Base-by-base conservation (phyloP, 1,139 yeast genomes). In the Saccharomyces hybrid region DNA sequence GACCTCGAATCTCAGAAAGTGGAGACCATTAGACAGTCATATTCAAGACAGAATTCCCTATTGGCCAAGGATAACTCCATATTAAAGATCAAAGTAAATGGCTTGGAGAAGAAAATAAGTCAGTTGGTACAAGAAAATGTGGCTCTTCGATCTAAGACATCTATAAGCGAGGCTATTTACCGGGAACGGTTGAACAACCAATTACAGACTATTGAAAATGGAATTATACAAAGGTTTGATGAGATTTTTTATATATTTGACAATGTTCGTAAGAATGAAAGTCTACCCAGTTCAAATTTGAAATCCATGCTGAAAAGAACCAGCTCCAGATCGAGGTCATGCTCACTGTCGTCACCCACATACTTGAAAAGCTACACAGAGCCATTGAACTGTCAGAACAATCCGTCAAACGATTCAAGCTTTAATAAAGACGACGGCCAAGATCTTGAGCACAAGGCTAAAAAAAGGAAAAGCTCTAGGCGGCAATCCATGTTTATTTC, bases 31-130 rank as follows among this genome's bases (percentile, higher is more conserved):
- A 62, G 56, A 34, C 50, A 50, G 8, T 53, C 56, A 2, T 66
- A 64, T 48, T 48, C 59, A 1, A 61, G 56, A 27, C 69, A 83
- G 62, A 83, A 83, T 65, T 73, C 73, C 56, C 75, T 79, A 20
- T 67, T 84, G 44, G 85, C 86, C 0, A 77, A 76, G 59, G 78
- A 77, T 54, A 83, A 83, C 64, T 76, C 83, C 6, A 65, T 75
- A 25, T 70, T 84, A 65, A 71, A 77, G 70, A 63, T 75, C 38
- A 78, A 74, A 57, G 71, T 84, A 16, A 68, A 76, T 1, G 81
- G 77, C 26, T 67, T 84, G 67, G 88, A 84, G 63, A 61, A 68
- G 13, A 76, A 73, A 56, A 65, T 80, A 25, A 72, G 77, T 47
- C 77, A 74, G 25, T 65, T 79, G 56, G 74, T 79, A 14, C 74